Evolutionary conservation across 768 basidiomycete genomes (phyloP).

Genomic region (Russula griseocarnosa): DNA sequence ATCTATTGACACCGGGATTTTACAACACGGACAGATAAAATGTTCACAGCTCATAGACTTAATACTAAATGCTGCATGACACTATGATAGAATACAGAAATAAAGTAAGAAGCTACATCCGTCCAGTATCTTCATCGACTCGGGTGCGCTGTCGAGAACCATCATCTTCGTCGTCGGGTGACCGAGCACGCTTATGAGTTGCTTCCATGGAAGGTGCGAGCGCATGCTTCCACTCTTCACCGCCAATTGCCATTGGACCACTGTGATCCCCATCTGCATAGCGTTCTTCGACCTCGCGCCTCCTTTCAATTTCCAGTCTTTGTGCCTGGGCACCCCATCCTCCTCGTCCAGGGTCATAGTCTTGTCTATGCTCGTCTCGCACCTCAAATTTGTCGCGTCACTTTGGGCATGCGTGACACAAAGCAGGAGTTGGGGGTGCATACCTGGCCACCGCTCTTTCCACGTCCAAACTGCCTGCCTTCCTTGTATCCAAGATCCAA

Average conservation of each 20-base stretch:
- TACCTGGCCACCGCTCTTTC: slow-evolving; percentile 94
- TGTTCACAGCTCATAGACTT: slow-evolving; percentile 23
- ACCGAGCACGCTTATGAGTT: slow-evolving; percentile 62
- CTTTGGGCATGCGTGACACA: not conserved
- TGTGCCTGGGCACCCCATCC: slow-evolving; percentile 91
- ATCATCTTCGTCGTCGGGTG: slow-evolving; percentile 75
- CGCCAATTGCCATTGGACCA: slow-evolving; percentile 77
- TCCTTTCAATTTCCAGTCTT: slow-evolving; percentile 63
- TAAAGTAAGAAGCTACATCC: slow-evolving; percentile 50
- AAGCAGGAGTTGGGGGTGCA: slow-evolving; percentile 1
- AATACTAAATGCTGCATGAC: not conserved
- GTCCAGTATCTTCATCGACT: slow-evolving; percentile 60
- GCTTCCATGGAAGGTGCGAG: slow-evolving; percentile 43
- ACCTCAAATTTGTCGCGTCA: slow-evolving; percentile 39
- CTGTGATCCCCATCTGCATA: slow-evolving; percentile 79
- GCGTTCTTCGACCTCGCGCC: slow-evolving; percentile 80
- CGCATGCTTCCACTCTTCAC: slow-evolving; percentile 78
- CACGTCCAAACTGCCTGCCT: slow-evolving; percentile 94
- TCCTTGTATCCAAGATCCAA: slow-evolving; percentile 95
- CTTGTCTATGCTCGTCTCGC: slow-evolving; percentile 93
- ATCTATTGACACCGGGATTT: slow-evolving; percentile 42
- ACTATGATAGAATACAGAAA: slow-evolving; percentile 25
- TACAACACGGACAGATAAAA: slow-evolving; percentile 10
- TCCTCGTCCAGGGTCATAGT: slow-evolving; percentile 95
- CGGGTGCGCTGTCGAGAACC: slow-evolving; percentile 54